Evolutionary conservation across 2,329 filamentous ascomycete genomes (phyloP), one percentile per base, ranked within the genome.

Genomic region (Pestalotiopsis sp.): DNA sequence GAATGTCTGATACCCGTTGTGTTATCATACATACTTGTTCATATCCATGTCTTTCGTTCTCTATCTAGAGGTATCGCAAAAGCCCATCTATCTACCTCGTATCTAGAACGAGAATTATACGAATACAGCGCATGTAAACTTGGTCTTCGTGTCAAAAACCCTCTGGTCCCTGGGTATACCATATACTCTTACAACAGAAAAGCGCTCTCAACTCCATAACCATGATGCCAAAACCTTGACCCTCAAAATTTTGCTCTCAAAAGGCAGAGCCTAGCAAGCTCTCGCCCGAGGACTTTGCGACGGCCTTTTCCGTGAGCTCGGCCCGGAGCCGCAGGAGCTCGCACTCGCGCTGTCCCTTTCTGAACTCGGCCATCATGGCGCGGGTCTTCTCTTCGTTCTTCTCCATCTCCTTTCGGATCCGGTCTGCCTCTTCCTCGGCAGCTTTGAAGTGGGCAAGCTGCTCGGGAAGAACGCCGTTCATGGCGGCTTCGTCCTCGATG

Each of bases 381-480:
- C 87, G 81, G 52, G 89, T 77, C 70, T 84, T 84, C 57, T 89
- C 88, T 73, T 89, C 84, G 74, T 87, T 88, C 27, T 73, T 73
- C 23, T 84, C 81, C 38, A 88, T 77, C 66, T 90, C 87, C 57
- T 86, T 83, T 1, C 88, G 82, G 45, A 89, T 73, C 70, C 84
- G 85, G 75, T 89, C 87, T 73, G 89, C 88, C 60, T 90, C 88
- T 52, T 89, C 87, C 68, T 82, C 83, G 12, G 89, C 80, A 69
- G 86, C 86, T 41, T 82, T 80, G 72, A 83, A 85, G 75, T 88
- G 86, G n/a, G 82, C 76, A 70, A 88, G 86, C 17, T 88, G 78
- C 58, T 90, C 87, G 12, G 84, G 83, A 40, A 84, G 81, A 27
- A 89, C 83, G 17, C 87, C 85, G 0, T 81, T 80, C 7, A 77